phyloP scores from a whole-genome alignment of 2,329 filamentous ascomycete genomes.

The Monilinia vaccinii-corymbosi region DNA sequence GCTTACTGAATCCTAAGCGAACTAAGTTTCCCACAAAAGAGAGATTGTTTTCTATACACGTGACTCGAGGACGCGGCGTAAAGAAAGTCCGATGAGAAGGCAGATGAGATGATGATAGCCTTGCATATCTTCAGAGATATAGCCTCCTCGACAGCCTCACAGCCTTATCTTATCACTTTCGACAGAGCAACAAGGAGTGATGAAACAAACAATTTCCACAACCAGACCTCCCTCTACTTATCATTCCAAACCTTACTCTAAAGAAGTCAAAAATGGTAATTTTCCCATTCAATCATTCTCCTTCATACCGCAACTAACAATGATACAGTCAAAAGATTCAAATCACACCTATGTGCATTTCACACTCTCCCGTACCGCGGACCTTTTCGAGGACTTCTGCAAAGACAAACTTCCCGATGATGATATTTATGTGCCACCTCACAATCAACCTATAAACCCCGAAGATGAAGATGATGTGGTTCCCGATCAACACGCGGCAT shows the following conservation, averaged over 20 bases:
- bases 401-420: constrained; percentile 63
- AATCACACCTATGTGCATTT: constrained; percentile 69
- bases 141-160: neutral
- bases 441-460: constrained; percentile 74
- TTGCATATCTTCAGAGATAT: neutral
- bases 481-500: constrained; percentile 79
- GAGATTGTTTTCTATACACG: neutral
- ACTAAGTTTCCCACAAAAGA: constrained; percentile 7
- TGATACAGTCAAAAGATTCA: constrained; percentile 52
- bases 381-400: constrained; percentile 71
- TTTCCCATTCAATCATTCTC: neutral
- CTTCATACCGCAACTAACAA: neutral
- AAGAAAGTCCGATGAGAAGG: neutral
- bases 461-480: constrained; percentile 86
- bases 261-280: neutral
- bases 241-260: neutral
- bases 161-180: neutral
- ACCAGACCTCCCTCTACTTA: neutral
- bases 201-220: neutral
- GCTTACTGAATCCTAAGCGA: constrained; percentile 7
- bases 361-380: constrained; percentile 60
- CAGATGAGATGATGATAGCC: neutral
- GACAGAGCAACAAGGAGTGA: neutral
- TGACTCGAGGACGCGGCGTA: neutral
- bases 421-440: constrained; percentile 72